phyloP scores from a whole-genome alignment of 2,329 filamentous ascomycete species.

The Amauroascus verrucosus region DNA sequence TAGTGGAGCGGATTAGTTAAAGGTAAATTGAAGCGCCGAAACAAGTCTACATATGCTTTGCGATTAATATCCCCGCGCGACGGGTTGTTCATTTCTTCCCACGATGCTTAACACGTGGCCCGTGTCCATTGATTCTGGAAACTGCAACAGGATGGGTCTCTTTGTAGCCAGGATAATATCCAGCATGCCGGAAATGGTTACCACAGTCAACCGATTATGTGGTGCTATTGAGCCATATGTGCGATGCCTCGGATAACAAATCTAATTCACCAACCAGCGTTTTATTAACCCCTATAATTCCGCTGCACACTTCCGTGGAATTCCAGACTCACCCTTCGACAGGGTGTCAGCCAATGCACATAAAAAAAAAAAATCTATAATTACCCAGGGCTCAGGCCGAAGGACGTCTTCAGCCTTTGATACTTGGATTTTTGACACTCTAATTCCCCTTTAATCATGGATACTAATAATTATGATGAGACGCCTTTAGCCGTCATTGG shows the following conservation, averaged over 20 bases:
- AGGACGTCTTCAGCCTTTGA: not conserved
- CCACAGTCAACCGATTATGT: not conserved
- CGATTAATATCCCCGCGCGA: not conserved
- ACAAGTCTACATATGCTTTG: not conserved
- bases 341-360: not conserved
- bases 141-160: not conserved
- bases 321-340: not conserved
- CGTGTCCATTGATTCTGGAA: conserved; percentile 6
- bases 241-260: not conserved
- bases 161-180: not conserved
- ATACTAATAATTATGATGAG: not conserved
- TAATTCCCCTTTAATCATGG: not conserved
- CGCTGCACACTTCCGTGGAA: not conserved
- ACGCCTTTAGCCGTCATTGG: conserved; percentile 11
- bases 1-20: not conserved
- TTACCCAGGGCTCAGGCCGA: not conserved
- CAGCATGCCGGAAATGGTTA: not conserved
- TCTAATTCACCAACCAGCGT: not conserved
- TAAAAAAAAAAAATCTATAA: not conserved
- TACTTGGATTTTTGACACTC: not conserved
- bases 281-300: not conserved
- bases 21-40: not conserved
- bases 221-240: not conserved
- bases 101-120: conserved; percentile 6
- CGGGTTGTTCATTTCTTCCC: not conserved